A percentile compares a stretch with the other conserved stretches of the same genome.
Conservation (phyloP, 306 rosid genomes). For the Prunus armeniaca region DNA sequence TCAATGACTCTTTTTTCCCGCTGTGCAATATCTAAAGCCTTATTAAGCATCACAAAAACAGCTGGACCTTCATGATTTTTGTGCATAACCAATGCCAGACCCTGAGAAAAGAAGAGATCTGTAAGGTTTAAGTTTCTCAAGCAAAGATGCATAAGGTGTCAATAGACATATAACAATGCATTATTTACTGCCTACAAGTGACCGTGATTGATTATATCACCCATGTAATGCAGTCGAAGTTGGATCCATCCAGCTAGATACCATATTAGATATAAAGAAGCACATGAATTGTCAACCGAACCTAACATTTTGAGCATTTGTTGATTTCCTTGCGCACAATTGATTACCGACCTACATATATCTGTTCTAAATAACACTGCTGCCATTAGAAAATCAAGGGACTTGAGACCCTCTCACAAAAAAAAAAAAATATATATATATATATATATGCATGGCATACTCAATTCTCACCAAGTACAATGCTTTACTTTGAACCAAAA, state of each 20-base stretch:
- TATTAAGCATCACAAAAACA: slow-evolving; percentile 66
- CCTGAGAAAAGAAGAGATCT: slow-evolving; percentile 43
- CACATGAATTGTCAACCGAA: too few species aligned
- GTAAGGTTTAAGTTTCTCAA: slow-evolving; percentile 10
- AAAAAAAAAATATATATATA: too few species aligned
- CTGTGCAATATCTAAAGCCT: slow-evolving; percentile 59
- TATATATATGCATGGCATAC: too few species aligned
- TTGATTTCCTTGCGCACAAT: not conserved
- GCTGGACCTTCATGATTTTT: slow-evolving; percentile 77
- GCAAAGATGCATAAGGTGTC: not conserved
- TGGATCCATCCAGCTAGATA: not conserved
- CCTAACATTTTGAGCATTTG: not conserved
- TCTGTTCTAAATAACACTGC: not conserved
- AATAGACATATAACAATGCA: not conserved
- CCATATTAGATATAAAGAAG: too few species aligned
- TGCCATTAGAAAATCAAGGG: not conserved
- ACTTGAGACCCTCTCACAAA: not conserved
- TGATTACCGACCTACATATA: not conserved
- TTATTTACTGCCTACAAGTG: not conserved
- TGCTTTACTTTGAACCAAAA: not conserved
- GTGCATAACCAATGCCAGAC: slow-evolving; percentile 87
- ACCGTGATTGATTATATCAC: not conserved
- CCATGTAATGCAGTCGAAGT: not conserved
- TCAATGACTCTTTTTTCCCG: slow-evolving; percentile 63
- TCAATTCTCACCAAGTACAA: too few species aligned